These are phyloP conservation scores for Fraxinus velutina DNA, from an alignment of 305 asterid species.

Conservation along the genomic window DNA sequence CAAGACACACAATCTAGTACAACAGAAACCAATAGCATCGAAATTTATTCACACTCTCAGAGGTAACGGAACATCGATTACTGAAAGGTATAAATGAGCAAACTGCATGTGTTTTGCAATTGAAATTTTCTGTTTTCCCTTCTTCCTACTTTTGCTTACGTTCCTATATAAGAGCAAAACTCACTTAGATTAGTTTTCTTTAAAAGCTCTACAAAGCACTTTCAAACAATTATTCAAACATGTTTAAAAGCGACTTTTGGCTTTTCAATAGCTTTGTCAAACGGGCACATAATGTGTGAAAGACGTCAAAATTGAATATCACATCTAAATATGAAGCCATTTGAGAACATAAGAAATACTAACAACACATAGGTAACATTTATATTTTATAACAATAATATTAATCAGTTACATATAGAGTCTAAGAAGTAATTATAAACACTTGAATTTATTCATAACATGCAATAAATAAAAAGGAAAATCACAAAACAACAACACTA, in stretches of 20 bases:
- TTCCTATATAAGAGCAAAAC: neutral
- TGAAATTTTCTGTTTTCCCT: slow-evolving; percentile 14
- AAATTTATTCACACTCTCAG: slow-evolving; percentile 13
- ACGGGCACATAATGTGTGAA: neutral
- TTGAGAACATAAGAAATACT: neutral
- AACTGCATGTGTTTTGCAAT: slow-evolving; percentile 29
- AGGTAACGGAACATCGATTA: slow-evolving; percentile 27
- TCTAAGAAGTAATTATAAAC: neutral
- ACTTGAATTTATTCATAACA: neutral
- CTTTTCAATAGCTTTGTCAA: neutral
- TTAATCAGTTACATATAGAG: neutral
- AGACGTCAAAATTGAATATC: neutral
- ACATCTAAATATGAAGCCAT: neutral
- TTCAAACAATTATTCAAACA: neutral
- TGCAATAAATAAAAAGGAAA: neutral
- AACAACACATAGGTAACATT: neutral
- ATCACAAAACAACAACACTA: neutral
- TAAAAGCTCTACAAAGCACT: neutral
- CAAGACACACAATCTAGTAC: neutral
- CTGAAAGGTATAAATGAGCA: slow-evolving; percentile 21
- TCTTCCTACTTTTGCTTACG: neutral
- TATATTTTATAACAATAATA: neutral
- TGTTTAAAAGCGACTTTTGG: neutral
- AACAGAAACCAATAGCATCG: neutral
- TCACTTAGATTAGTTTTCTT: neutral